Evolutionary conservation across 2,329 filamentous ascomycete genomes (phyloP).

Genomic region (Aspergillus candidus): DNA sequence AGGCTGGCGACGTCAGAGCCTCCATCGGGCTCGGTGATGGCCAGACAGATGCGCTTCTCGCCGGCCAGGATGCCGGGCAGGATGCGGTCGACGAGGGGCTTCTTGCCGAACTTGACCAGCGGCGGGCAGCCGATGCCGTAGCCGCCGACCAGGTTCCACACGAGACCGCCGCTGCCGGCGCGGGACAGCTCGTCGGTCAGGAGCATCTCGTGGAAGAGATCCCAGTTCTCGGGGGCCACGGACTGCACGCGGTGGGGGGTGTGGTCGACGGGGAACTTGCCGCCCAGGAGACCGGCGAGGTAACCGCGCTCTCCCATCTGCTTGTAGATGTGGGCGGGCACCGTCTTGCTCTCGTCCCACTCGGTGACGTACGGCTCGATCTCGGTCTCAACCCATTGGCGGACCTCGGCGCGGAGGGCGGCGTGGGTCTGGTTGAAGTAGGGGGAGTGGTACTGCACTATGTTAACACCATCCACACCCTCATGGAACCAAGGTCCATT

Average conservation of each 20-base stretch:
- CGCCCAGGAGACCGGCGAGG: slow-evolving; percentile 79
- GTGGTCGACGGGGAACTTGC: slow-evolving; percentile 69
- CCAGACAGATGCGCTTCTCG: slow-evolving; percentile 95
- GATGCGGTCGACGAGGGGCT: slow-evolving; percentile 77
- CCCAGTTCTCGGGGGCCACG: slow-evolving; percentile 85
- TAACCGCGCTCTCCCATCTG: slow-evolving; percentile 91
- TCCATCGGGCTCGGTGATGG: slow-evolving; percentile 94
- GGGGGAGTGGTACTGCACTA: slow-evolving; percentile 75
- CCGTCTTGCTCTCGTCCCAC: slow-evolving; percentile 93
- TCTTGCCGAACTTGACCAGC: slow-evolving; percentile 83
- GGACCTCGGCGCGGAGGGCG: slow-evolving; percentile 81
- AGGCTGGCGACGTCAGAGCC: slow-evolving; percentile 93
- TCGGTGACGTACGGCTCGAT: slow-evolving; percentile 89
- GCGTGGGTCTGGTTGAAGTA: slow-evolving; percentile 95
- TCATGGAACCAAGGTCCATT: no score
- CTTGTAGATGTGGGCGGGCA: slow-evolving; percentile 86
- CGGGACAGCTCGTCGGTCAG: slow-evolving; percentile 92
- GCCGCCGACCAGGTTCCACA: slow-evolving; percentile 96
- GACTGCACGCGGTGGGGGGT: slow-evolving; percentile 65
- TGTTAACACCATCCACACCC: no score
- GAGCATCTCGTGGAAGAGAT: slow-evolving; percentile 96
- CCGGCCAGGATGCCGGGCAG: slow-evolving; percentile 80
- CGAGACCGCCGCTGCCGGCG: slow-evolving; percentile 80
- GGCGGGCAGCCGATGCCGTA: slow-evolving; percentile 93
- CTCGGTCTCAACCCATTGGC: slow-evolving; percentile 83